phyloP scores from a whole-genome alignment of 2,329 filamentous ascomycete species.

The Botrytis galanthina region DNA sequence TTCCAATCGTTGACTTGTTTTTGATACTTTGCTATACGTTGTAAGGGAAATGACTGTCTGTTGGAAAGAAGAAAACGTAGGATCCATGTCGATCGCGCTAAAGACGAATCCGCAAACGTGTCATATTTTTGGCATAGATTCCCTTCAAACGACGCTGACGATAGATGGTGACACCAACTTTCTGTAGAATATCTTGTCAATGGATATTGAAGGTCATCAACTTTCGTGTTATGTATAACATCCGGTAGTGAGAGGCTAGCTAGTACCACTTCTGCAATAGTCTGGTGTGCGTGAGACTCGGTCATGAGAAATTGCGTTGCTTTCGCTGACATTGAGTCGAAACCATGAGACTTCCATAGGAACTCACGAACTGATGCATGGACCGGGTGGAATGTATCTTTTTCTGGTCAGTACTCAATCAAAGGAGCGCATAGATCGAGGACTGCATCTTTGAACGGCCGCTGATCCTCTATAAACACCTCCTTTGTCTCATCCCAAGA shows the following conservation, averaged over 20 bases:
- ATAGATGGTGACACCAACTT: constrained; percentile 18
- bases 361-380: constrained; percentile 16
- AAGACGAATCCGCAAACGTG: background rate
- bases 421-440: constrained; percentile 11
- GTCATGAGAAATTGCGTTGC: constrained; percentile 16
- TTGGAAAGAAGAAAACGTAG: constrained; percentile 6
- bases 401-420: constrained; percentile 15
- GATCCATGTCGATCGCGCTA: constrained; percentile 18
- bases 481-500: constrained; percentile 9
- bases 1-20: constrained; percentile 15
- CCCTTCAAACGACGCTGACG: background rate
- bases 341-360: background rate
- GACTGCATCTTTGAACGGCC: constrained; percentile 16
- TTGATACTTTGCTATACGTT: constrained; percentile 16
- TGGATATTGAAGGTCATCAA: constrained; percentile 14
- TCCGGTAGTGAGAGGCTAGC: constrained; percentile 1
- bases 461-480: constrained; percentile 5
- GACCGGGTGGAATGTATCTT: background rate
- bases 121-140: background rate
- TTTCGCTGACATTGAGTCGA: constrained; percentile 17
- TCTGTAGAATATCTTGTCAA: constrained; percentile 12
- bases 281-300: constrained; percentile 12
- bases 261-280: constrained; percentile 1
- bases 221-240: background rate
- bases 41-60: constrained; percentile 12